Conservation (phyloP, 164 flowering plant species). For the Nelumbo lutea region DNA sequence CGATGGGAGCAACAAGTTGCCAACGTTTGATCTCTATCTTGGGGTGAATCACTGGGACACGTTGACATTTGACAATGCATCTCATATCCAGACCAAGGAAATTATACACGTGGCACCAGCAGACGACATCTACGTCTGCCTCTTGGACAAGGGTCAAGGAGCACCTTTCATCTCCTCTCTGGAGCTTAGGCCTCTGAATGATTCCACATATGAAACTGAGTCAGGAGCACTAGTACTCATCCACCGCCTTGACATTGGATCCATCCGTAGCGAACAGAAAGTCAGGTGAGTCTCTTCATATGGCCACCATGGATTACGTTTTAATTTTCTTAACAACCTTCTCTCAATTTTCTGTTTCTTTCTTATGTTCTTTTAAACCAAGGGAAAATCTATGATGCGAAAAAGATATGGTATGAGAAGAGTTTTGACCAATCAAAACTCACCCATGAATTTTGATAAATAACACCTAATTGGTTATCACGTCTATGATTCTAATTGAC, state of each 20-base stretch:
- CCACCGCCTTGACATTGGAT: slow-evolving; percentile 20
- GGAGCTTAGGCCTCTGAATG: slow-evolving; percentile 28
- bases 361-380: too few species aligned
- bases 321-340: too few species aligned
- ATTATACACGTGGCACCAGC: slow-evolving; percentile 16
- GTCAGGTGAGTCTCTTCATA: slow-evolving; percentile 9
- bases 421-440: too few species aligned
- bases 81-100: slow-evolving; percentile 16
- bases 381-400: too few species aligned
- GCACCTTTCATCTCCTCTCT: slow-evolving; percentile 41
- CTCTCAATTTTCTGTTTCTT: too few species aligned
- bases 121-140: slow-evolving; percentile 28
- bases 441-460: too few species aligned
- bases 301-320: too few species aligned
- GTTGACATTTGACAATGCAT: slow-evolving; percentile 10
- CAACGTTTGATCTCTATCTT: slow-evolving; percentile 4
- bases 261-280: background rate
- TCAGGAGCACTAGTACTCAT: slow-evolving; percentile 20
- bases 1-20: slow-evolving; percentile 20
- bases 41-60: slow-evolving; percentile 33
- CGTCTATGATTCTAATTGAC: too few species aligned
- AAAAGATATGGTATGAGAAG: too few species aligned
- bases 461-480: too few species aligned
- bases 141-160: slow-evolving; percentile 31
- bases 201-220: slow-evolving; percentile 14